Conservation (phyloP, 2,329 filamentous ascomycete species). For the Colletotrichum magnum region DNA sequence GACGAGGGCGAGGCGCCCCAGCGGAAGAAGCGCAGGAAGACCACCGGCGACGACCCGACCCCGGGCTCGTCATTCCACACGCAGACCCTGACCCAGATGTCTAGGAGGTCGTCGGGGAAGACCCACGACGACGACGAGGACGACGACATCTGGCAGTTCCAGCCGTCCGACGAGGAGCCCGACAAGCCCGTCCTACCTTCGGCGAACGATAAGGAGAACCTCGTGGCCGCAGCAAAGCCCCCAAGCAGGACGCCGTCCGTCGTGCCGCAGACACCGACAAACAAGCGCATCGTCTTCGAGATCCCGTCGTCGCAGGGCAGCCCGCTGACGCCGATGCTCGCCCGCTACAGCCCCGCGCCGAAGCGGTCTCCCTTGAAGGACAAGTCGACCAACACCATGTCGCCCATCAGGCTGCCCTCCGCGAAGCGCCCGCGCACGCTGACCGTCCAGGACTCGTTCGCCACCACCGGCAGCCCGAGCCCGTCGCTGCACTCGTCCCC, state of each 20-base stretch:
- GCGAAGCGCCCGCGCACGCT: conserved; percentile 49
- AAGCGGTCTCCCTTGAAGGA: conserved; percentile 56
- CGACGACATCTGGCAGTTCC: conserved; percentile 44
- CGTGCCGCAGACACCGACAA: conserved; percentile 59
- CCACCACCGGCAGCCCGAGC: conserved; percentile 45
- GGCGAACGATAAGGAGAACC: conserved; percentile 52
- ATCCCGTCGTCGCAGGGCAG: conserved; percentile 63
- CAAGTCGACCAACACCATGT: conserved; percentile 48
- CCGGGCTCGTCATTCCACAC: conserved; percentile 54
- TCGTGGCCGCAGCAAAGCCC: conserved; percentile 40
- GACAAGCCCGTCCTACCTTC: conserved; percentile 52
- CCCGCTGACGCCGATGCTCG: conserved; percentile 57
- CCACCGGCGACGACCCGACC: conserved; percentile 47
- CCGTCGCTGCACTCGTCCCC: conserved; percentile 34
- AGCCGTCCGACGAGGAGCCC: conserved; percentile 57
- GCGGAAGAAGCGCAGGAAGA: conserved; percentile 45
- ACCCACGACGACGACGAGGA: conserved; percentile 33
- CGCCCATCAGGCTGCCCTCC: conserved; percentile 28
- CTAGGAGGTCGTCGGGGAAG: conserved; percentile 59
- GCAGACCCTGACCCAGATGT: conserved; percentile 59
- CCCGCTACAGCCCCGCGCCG: conserved; percentile 53
- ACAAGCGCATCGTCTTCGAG: conserved; percentile 51
- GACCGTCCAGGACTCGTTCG: conserved; percentile 63
- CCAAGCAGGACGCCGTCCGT: conserved; percentile 49
- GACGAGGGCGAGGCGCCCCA: conserved; percentile 43